Evolutionary conservation across 495 filamentous ascomycete genomes (phyloP), one percentile per base, ranked within the genome.

Genomic region (Letharia columbiana): DNA sequence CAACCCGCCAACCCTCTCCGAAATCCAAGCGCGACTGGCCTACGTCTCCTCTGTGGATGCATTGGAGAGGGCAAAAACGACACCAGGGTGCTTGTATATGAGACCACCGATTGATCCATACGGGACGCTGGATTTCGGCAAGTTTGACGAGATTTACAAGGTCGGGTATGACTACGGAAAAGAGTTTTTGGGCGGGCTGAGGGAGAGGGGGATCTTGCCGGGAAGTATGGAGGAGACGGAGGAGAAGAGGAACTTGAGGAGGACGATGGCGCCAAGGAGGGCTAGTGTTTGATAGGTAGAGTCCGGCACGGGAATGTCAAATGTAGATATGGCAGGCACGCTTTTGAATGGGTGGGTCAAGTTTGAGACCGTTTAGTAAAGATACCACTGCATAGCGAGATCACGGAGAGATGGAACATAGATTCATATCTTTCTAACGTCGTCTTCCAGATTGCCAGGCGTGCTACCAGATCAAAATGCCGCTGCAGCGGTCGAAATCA

Each of bases 11-110:
- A 98, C 94, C 8, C 80, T 98, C 3, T 91, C 91, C 4, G 94
- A 98, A 75, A 98, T 98, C 68, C 95, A 98, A 78, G 91, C 90
- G 7, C 83, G 93, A 9, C 82, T 99, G 3, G 95, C 94, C 5
- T 99, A 99, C 71, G 94, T 99, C 12, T 90, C 86, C 4, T 91
- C 87, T 37, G 90, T 96, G 7, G 95, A 97, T 72, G 94, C 93
- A 57, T 80, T 99, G 17, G 94, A 99, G 75, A 82, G 92, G 31
- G 92, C 95, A 33, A 99, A 99, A 78, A 86, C 79, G 15, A 90
- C 85, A 66, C 82, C 89, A 1, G 95, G 94, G 9, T 96, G 92
- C 74, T 77, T 93, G 33, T 99, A 98, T 73, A 94, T 98, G 90
- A 83, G 94, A 8, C 95, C 95, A 37, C 94, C 94, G 5, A 89